Evolutionary conservation across 805 yeast genomes (phyloP), one percentile per base, ranked within the genome.

Genomic region (Yarrowia sp.): DNA sequence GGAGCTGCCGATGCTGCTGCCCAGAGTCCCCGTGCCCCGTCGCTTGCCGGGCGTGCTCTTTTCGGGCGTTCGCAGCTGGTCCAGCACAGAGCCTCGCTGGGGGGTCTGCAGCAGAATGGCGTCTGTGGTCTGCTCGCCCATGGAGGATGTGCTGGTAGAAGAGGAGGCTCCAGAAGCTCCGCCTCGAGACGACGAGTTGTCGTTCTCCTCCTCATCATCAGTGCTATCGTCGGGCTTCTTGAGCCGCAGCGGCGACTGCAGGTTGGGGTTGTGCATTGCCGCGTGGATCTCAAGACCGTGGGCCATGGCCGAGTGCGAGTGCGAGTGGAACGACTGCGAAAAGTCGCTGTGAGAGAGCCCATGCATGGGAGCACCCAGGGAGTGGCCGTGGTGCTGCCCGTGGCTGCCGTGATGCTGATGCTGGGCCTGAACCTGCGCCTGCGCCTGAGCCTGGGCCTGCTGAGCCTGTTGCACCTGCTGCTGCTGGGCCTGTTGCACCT

Each of bases 201-300:
- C 19, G 59, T 53, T 45, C 43, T 61, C 66, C 32, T 59, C 67
- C 55, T 61, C 67, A 38, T 61, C 67, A 19, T 61, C 67, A 9
- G 67, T 61, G 43, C 55, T 46, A 40, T 61, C 67, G 26, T 61
- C 67, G 26, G 67, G 67, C 67, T 61, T 61, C 55, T 48, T 45
- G 42, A 48, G 55, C 36, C 55, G 67, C 19, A 61, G 40, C 35
- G 67, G 67, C 38, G 67, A 61, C 48, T 61, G 55, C 45, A 61
- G 55, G 22, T 61, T 61, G 52, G 67, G 48, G 48, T 56, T 56
- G 11, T 42, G 64, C 64, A 56, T 56, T n/a, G 49, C 48, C 8
- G 48, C 64, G 26, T 56, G 64, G 15, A 43, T 35, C 49, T 56
- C 64, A n/a, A 56, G 12, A 7, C 64, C 64, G 40, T 56, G 64